Evolutionary conservation across 2,329 filamentous ascomycete species (phyloP), one percentile per base, ranked within the genome.

Genomic region (Raffaelea arxii): DNA sequence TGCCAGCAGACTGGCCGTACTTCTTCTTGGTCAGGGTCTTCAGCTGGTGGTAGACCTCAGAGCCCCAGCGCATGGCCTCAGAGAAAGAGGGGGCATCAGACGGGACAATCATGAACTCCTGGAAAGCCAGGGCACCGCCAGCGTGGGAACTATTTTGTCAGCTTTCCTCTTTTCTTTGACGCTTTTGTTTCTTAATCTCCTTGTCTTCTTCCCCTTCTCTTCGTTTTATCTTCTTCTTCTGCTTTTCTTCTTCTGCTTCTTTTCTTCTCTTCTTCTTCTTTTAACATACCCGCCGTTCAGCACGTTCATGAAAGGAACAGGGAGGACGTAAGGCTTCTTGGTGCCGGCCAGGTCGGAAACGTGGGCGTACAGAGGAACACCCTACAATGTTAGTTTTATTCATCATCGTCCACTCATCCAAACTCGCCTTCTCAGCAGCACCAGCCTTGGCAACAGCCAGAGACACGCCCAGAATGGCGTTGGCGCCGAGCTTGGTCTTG

Each of bases 21-120:
- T 87, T 92, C 86, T 96, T 92, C 86, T 97, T 97, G 68, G 92
- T 90, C 53, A 97, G 81, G 61, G 77, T 62, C 85, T 98, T 98
- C 62, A 98, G 86, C 72, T 86, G 85, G 72, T 97, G 91, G 84
- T 98, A 98, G 62, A 96, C 89, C 74, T 98, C 92, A 60, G 91
- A 73, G 69, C 92, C 92, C 73, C 94, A 88, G 68, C 91, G 90
- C 74, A 98, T 83, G 65, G 84, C 92, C 78, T 98, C 92, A 59
- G 83, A 81, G 82, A 98, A 98, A 53, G 86, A 83, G 51, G 89
- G 84, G 57, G 92, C 92, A 53, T 81, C 76, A 58, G 79, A 82
- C 54, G 87, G 87, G 49, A 91, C 87, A 59, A 94, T 91, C 88
- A 94, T 94, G 78, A 94, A 94, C 72, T 94, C 88, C 72, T 94